Evolutionary conservation across 768 basidiomycete genomes (phyloP), one percentile per base, ranked within the genome.

Genomic region (Serpula lacrymans): DNA sequence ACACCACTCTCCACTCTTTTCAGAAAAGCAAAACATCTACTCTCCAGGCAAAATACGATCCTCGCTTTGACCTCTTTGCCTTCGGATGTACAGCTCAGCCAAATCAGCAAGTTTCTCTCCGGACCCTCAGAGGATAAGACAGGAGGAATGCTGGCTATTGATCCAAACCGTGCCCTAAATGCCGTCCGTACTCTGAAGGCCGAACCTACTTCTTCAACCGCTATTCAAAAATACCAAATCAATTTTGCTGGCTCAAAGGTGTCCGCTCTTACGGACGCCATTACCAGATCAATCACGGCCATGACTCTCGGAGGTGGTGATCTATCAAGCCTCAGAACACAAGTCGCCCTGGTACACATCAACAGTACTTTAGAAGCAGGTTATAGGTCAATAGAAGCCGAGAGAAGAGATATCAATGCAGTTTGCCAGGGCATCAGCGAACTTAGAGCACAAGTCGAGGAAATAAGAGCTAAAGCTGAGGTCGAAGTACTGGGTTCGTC

Each of bases 141-240:
- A 0, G 57, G 59, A 23, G 47, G 51, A 6, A 34, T 72, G 20
- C 50, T 84, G 13, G 69, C 74, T 44, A 65, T 75, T 12, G 82
- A 88, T 50, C 81, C 84, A 4, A 49, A 57, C 31, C 78, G 78
- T 26, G 85, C 85, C 0, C 43, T 80, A 9, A 55, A 58, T 1
- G 85, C 81, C 3, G 64, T 83, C 5, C 61, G 61, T 23, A 48
- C 64, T 18, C 60, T 89, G 24, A 71, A 67, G 45, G 49, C 67
- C 7, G 60, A 75, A 30, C 65, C 74, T 1, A 59, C 58, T 4
- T 77, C 77, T 1, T 46, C 75, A 11, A 49, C 65, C 3, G 70
- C 75, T 23, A 69, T 88, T 11, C 80, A 86, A 45, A 68, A 64
- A 43, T 89, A 79, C 58, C 83, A 86, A 52, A 72, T 78, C 45